Percentiles rank a stretch among this genome's conserved stretches.
These are phyloP conservation scores for Oehlia diaphana DNA, from an alignment of 192 early-diverging fungal genomes.

Conservation along the genomic window DNA sequence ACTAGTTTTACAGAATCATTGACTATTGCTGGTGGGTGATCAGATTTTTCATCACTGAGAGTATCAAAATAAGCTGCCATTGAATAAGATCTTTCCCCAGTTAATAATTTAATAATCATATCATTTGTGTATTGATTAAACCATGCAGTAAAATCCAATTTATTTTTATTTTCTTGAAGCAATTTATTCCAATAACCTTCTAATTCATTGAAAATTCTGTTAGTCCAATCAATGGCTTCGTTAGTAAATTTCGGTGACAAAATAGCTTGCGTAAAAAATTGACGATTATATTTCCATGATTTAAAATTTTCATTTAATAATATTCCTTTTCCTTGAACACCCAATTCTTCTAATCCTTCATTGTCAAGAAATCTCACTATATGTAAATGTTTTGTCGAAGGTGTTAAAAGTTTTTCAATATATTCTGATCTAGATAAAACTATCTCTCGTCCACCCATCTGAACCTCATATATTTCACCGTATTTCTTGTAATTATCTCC, in stretches of 20 bases:
- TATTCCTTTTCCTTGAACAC: background rate
- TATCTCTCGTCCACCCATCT: background rate
- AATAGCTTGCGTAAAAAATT: conserved; percentile 13
- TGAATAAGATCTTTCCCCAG: background rate
- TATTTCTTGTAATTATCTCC: background rate
- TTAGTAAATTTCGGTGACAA: background rate
- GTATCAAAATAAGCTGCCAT: conserved; percentile 4
- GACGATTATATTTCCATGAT: conserved; percentile 11
- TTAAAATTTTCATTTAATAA: background rate
- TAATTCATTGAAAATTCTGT: background rate
- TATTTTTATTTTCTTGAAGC: background rate
- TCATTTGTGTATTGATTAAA: background rate
- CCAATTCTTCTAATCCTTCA: background rate
- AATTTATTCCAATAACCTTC: background rate
- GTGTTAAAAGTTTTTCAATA: conserved; percentile 2
- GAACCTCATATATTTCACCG: conserved; percentile 17
- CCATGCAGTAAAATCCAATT: conserved; percentile 9
- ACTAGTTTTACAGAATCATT: background rate
- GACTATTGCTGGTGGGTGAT: background rate
- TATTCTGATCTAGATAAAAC: background rate
- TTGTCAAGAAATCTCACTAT: background rate
- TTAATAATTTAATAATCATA: background rate
- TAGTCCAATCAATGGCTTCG: background rate
- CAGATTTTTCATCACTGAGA: background rate
- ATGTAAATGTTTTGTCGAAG: conserved; percentile 1